A percentile compares a stretch with the other conserved stretches of the same genome.
Conservation (phyloP, 1,284 basidiomycete species). For the Cryptococcus sp. region DNA sequence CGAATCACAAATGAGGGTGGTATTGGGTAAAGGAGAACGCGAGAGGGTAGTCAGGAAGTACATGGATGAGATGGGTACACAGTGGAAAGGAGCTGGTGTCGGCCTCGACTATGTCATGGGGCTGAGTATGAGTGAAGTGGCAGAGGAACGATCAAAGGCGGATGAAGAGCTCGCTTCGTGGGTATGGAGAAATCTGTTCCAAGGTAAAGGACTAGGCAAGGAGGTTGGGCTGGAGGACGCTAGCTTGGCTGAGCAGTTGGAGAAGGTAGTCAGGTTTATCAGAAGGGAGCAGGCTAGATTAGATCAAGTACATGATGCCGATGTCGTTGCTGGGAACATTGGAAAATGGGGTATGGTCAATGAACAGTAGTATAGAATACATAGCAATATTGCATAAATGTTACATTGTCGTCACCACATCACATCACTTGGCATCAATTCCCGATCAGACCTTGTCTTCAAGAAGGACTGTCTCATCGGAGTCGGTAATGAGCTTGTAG, state of each 20-base stretch:
- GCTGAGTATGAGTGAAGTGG: conserved; percentile 19
- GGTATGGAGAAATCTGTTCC: conserved; percentile 72
- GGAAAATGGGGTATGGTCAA: conserved; percentile 43
- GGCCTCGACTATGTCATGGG: conserved; percentile 67
- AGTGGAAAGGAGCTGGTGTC: conserved; percentile 81
- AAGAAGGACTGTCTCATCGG: conserved; percentile 38
- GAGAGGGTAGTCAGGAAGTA: conserved; percentile 79
- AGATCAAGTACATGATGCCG: conserved; percentile 65
- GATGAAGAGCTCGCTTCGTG: conserved; percentile 81
- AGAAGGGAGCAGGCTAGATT: conserved; percentile 71
- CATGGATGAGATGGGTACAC: conserved; percentile 84
- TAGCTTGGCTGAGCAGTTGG: conserved; percentile 70
- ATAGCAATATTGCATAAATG: conserved; percentile 1
- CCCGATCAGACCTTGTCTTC: conserved; percentile 22
- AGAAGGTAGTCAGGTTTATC: conserved; percentile 69
- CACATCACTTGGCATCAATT: background rate
- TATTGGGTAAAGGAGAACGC: conserved; percentile 67
- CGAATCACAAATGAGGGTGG: conserved; percentile 79
- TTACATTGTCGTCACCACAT: conserved; percentile 4
- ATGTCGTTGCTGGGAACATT: conserved; percentile 55
- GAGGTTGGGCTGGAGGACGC: conserved; percentile 57
- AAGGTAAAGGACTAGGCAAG: conserved; percentile 7
- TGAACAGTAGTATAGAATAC: conserved; percentile 6
- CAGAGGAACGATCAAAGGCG: conserved; percentile 18
- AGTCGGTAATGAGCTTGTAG: conserved; percentile 47